phyloP scores from a whole-genome alignment of 1,139 yeast species.

The Petasospora fabianii region DNA sequence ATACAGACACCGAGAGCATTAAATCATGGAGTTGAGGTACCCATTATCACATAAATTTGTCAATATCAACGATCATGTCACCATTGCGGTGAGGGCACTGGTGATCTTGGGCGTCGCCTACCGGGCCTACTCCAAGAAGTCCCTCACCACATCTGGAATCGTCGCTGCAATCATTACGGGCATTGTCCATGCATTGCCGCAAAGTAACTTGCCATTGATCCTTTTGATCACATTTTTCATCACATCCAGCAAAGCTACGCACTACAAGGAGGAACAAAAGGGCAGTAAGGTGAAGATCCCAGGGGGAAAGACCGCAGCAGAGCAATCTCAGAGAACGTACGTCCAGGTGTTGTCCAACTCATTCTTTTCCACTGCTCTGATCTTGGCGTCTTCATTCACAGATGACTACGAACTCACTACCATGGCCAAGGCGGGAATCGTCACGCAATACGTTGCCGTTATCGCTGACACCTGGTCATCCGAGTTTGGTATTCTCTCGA shows the following conservation, averaged over 20 bases:
- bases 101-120: constrained; percentile 17
- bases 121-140: constrained; percentile 33
- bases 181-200: constrained; percentile 37
- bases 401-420: constrained; percentile 6
- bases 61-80: neutral
- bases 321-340: constrained; percentile 33
- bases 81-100: constrained; percentile 12
- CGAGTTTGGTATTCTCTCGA: constrained; percentile 44
- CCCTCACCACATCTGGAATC: constrained; percentile 38
- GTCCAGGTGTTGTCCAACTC: constrained; percentile 44
- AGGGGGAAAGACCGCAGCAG: constrained; percentile 17
- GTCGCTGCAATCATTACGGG: constrained; percentile 38
- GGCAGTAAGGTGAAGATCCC: constrained; percentile 25
- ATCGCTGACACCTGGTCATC: constrained; percentile 49
- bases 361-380: constrained; percentile 30
- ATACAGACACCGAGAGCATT: neutral
- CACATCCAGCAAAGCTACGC: constrained; percentile 41
- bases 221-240: constrained; percentile 38
- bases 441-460: constrained; percentile 44
- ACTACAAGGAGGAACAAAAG: constrained; percentile 28
- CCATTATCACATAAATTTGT: constrained; percentile 2
- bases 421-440: constrained; percentile 31
- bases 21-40: neutral
- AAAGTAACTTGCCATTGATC: constrained; percentile 32
- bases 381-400: constrained; percentile 16